Evolutionary conservation across 2,329 filamentous ascomycete genomes (phyloP), one percentile per base, ranked within the genome.

Genomic region (Nakataea oryzae): DNA sequence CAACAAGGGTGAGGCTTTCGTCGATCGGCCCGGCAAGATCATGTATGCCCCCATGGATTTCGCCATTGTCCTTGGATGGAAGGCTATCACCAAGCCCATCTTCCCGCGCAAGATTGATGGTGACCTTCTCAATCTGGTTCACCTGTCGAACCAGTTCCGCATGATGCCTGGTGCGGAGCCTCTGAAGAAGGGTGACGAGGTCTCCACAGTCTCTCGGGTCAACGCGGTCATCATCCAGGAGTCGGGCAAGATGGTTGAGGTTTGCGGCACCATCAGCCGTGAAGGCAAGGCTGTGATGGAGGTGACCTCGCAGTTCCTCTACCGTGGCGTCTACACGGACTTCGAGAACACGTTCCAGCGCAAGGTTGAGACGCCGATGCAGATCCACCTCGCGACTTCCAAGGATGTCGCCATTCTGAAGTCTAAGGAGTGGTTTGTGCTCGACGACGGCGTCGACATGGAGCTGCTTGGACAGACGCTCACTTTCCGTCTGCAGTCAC

Each of bases 301-400:
- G 73, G 95, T 99, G 30, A 97, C 93, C 14, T 97, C 92, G 65
- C 95, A 99, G 75, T 99, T 99, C 83, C 76, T 99, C 70, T 99
- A 99, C 81, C 89, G 96, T 59, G 95, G 95, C 62, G 82, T 83
- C 32, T 99, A 99, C 78, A 89, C 84, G 62, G 96, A 99, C 75
- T 99, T 86, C 69, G 90, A 97, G 78, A 99, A 96, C 78, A 99
- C 96, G 8, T 99, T 99, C 86, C 93, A 97, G 78, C 90, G 95
- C 73, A 97, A 97, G 84, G 85, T 87, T 8, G 95, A 99, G 79
- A 96, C 90, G 1, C 93, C 93, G 0, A 95, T 97, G 82, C 90
- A 99, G 76, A 81, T 99, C 30, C 89, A 96, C 71, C 84, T 99
- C 59, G 87, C 82, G 17, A 93, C 91, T 3, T 88, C 85, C 72